Conservation (phyloP, 139 green algal genomes). For the Monoraphidium neglectum region DNA sequence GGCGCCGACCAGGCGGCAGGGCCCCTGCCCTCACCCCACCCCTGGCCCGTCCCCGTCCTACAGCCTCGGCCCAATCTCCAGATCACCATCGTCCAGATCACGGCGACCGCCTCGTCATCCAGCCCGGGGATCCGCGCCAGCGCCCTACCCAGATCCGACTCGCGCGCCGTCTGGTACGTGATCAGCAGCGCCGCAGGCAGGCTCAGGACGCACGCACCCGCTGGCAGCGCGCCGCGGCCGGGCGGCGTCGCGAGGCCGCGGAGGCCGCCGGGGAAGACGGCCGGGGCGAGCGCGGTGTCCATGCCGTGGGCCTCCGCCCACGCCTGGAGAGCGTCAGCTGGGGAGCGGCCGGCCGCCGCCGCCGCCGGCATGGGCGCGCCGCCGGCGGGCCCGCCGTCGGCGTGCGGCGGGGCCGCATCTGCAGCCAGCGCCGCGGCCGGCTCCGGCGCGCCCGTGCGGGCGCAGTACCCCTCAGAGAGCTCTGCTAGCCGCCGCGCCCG, state of each 20-base stretch:
- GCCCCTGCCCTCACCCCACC: too few species aligned
- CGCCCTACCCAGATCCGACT: constrained; percentile 48
- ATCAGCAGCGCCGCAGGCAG: constrained; percentile 55
- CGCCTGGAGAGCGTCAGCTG: constrained; percentile 13
- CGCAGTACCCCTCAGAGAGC: constrained; percentile 15
- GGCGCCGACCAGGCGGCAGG: too few species aligned
- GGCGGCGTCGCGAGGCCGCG: constrained; percentile 48
- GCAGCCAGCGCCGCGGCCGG: neutral
- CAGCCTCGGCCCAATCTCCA: too few species aligned
- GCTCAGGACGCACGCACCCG: constrained; percentile 43
- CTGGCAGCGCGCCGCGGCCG: constrained; percentile 28
- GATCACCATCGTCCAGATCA: constrained; percentile 66
- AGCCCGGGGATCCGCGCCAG: constrained; percentile 50
- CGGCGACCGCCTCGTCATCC: constrained; percentile 50
- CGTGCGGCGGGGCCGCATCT: constrained; percentile 7
- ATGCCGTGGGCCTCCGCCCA: neutral
- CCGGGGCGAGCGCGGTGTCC: neutral
- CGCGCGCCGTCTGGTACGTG: constrained; percentile 48
- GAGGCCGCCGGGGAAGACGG: constrained; percentile 26
- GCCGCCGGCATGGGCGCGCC: neutral
- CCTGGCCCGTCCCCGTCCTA: too few species aligned
- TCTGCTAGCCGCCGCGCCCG: neutral
- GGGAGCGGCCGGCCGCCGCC: neutral
- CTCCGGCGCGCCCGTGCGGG: neutral
- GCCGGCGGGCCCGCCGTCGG: neutral